A percentile compares a stretch with the other conserved stretches of the same genome.
Conservation (phyloP, 495 filamentous ascomycete genomes). For the Neurospora sp. region DNA sequence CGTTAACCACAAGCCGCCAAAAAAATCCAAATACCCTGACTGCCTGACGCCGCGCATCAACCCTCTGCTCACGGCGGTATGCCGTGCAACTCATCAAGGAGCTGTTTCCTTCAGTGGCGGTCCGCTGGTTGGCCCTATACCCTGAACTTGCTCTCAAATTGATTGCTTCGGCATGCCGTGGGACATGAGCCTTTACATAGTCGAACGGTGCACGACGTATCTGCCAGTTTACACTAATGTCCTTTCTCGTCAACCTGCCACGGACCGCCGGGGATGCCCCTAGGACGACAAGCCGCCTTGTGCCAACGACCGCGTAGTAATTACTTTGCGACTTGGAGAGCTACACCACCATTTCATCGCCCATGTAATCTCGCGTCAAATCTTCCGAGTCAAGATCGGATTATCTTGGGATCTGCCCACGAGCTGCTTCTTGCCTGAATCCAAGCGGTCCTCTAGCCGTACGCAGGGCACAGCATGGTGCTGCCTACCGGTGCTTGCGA, state of each 20-base stretch:
- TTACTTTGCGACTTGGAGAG: background rate
- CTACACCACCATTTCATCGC: background rate
- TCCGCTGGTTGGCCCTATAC: background rate
- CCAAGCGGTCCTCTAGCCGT: background rate
- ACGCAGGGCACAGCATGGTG: background rate
- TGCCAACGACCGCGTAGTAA: constrained; percentile 6
- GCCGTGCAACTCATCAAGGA: background rate
- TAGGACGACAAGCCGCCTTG: constrained; percentile 10
- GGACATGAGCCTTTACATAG: constrained; percentile 10
- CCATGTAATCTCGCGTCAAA: background rate
- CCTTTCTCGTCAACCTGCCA: constrained; percentile 14
- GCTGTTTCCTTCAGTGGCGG: background rate
- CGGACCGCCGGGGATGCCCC: constrained; percentile 3
- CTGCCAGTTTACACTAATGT: constrained; percentile 7
- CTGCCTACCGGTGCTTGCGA: constrained; percentile 1
- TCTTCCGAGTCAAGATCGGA: background rate
- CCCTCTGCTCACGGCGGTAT: background rate
- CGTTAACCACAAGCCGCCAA: background rate
- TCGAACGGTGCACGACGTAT: background rate
- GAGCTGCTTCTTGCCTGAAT: background rate
- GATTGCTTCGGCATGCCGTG: constrained; percentile 14
- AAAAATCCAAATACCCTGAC: background rate
- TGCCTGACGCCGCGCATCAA: background rate
- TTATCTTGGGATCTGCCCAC: background rate
- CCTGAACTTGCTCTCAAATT: constrained; percentile 2